A percentile compares a stretch with the other conserved stretches of the same genome.
Evolutionary conservation across 805 yeast genomes (phyloP).

Genomic region (Hanseniaspora vineae): DNA sequence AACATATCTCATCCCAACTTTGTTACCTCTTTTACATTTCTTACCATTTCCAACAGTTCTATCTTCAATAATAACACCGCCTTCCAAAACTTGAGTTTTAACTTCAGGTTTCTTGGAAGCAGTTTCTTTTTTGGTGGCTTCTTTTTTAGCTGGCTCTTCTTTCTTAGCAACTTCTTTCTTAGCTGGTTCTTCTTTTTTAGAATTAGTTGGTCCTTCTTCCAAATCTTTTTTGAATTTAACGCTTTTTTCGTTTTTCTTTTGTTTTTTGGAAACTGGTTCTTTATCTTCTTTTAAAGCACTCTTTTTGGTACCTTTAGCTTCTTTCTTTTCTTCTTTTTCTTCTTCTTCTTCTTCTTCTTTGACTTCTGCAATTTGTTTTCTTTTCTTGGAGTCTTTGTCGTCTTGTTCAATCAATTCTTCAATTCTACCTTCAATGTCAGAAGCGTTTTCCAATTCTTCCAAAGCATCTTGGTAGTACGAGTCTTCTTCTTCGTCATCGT

Average conservation of each 20-base stretch:
- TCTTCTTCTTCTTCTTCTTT: constrained; percentile 16
- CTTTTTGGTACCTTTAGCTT: constrained; percentile 16
- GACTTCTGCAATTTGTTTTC: constrained; percentile 25
- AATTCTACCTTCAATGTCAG: constrained; percentile 59
- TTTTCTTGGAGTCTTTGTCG: constrained; percentile 23
- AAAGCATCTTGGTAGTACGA: constrained; percentile 34
- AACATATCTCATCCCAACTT: constrained; percentile 92
- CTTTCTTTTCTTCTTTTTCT: constrained; percentile 21
- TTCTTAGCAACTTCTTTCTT: constrained; percentile 3
- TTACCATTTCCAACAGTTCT: constrained; percentile 82
- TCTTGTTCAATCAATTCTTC: constrained; percentile 52
- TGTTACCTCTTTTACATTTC: constrained; percentile 75
- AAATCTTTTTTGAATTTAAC: constrained; percentile 84
- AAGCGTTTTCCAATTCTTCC: constrained; percentile 54
- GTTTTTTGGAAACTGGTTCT: constrained; percentile 18
- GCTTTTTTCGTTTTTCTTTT: constrained; percentile 41
- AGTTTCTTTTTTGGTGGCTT: constrained; percentile 6
- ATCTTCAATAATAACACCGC: constrained; percentile 91
- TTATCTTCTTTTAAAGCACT: constrained; percentile 18
- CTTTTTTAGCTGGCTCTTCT: constrained; percentile 7
- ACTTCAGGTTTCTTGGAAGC: constrained; percentile 30
- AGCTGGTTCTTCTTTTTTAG: constrained; percentile 78
- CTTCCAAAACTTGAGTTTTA: constrained; percentile 69
- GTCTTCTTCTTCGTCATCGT: constrained; percentile 36
- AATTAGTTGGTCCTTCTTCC: constrained; percentile 80